Evolutionary conservation across 495 filamentous ascomycete genomes (phyloP).

Genomic region (Hypoxylon trugodes): DNA sequence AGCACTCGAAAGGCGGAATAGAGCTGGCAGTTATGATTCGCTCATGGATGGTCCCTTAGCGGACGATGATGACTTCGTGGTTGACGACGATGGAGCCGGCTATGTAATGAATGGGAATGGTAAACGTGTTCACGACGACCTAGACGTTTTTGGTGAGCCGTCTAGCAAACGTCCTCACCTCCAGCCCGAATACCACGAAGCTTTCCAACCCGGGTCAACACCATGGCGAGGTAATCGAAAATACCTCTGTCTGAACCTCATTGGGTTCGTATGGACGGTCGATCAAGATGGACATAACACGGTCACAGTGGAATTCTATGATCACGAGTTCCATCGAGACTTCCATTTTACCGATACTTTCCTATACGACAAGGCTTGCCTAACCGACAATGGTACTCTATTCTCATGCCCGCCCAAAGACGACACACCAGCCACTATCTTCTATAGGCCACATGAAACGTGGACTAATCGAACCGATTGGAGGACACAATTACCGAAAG

Average conservation of each 20-base stretch:
- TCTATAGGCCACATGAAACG: constrained; percentile 95
- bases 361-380: constrained; percentile 94
- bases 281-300: constrained; percentile 95
- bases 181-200: constrained; percentile 76
- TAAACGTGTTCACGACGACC: constrained; percentile 70
- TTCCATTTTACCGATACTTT: constrained; percentile 98
- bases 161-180: constrained; percentile 55
- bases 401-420: constrained; percentile 83
- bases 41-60: constrained; percentile 58
- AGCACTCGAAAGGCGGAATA: background rate
- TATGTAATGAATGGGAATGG: constrained; percentile 75
- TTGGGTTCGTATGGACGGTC: constrained; percentile 95
- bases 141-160: constrained; percentile 48
- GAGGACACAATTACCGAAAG: constrained; percentile 81
- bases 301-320: constrained; percentile 97
- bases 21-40: constrained; percentile 57
- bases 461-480: constrained; percentile 93
- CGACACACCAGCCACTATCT: constrained; percentile 79
- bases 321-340: constrained; percentile 87
- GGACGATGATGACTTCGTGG: constrained; percentile 80
- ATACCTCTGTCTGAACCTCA: constrained; percentile 92
- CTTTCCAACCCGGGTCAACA: constrained; percentile 93
- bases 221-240: constrained; percentile 93
- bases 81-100: constrained; percentile 94
- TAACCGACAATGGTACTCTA: constrained; percentile 80